These are phyloP conservation scores for Xylariaceae sp. DNA, from an alignment of 2,329 filamentous ascomycete species.

Conservation along the genomic window DNA sequence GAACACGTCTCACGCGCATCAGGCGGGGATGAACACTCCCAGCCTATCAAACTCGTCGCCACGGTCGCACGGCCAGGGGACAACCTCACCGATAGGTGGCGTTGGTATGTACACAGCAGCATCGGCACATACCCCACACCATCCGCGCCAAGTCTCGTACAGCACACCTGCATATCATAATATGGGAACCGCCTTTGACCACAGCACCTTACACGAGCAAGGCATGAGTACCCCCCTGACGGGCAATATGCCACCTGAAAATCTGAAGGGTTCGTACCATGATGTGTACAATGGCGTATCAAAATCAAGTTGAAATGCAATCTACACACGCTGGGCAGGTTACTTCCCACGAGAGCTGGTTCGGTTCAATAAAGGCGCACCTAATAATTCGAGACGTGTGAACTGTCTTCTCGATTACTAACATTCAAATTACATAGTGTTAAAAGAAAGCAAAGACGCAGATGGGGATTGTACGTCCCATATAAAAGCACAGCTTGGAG, in stretches of 20 bases:
- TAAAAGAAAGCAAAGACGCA: too few relatives aligned
- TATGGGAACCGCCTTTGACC: slow-evolving; percentile 26
- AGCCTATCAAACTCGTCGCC: slow-evolving; percentile 26
- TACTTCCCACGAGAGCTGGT: slow-evolving; percentile 6
- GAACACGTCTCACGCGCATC: slow-evolving; percentile 22
- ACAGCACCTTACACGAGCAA: slow-evolving; percentile 26
- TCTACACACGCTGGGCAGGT: slow-evolving; percentile 10
- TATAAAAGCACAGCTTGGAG: too few relatives aligned
- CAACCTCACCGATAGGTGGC: slow-evolving; percentile 27
- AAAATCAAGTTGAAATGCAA: slow-evolving; percentile 20
- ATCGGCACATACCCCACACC: slow-evolving; percentile 24
- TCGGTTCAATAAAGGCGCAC: slow-evolving; percentile 10
- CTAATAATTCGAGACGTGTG: too few relatives aligned
- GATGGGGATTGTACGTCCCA: too few relatives aligned
- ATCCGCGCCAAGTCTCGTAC: slow-evolving; percentile 26
- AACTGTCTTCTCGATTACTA: too few relatives aligned
- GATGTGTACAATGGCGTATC: slow-evolving; percentile 23
- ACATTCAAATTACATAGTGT: too few relatives aligned
- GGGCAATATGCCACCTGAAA: slow-evolving; percentile 28
- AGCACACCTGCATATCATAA: slow-evolving; percentile 24
- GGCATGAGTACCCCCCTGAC: slow-evolving; percentile 26
- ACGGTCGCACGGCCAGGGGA: slow-evolving; percentile 23
- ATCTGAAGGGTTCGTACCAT: slow-evolving; percentile 24
- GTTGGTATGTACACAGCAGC: slow-evolving; percentile 28
- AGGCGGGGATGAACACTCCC: slow-evolving; percentile 25